phyloP scores from a whole-genome alignment of 2,329 filamentous ascomycete genomes.

The Colletotrichum zoysiae region DNA sequence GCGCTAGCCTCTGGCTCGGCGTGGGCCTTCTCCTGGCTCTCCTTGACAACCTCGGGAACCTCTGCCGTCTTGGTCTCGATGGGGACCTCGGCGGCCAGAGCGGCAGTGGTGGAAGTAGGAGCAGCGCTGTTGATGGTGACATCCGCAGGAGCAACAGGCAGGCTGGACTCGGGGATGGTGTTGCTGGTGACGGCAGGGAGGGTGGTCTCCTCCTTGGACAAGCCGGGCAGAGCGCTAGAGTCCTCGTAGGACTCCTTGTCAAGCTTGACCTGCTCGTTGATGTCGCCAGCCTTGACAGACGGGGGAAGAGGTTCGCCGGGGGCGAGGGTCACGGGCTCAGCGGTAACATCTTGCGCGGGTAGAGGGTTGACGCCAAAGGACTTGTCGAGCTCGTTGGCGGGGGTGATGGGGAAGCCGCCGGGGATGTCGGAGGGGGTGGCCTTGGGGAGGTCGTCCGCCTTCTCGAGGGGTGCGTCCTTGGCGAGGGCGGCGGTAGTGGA shows the following conservation, averaged over 20 bases:
- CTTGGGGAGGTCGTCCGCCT: conserved; percentile 38
- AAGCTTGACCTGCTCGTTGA: conserved; percentile 78
- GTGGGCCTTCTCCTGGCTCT: conserved; percentile 77
- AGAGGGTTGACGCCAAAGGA: conserved; percentile 71
- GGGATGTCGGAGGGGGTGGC: conserved; percentile 55
- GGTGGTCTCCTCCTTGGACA: conserved; percentile 52
- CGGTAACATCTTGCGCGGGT: conserved; percentile 70
- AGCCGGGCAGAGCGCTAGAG: conserved; percentile 72
- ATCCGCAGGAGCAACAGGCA: conserved; percentile 69
- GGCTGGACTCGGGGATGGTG: conserved; percentile 85
- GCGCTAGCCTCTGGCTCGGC: conserved; percentile 77
- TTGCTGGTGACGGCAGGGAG: conserved; percentile 70
- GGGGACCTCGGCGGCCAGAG: conserved; percentile 76
- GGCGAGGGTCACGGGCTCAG: conserved; percentile 84
- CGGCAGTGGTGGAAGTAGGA: conserved; percentile 74
- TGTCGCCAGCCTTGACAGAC: conserved; percentile 74
- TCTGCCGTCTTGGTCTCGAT: conserved; percentile 66
- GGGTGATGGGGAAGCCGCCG: conserved; percentile 74
- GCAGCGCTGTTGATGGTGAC: conserved; percentile 65
- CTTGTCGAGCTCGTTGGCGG: conserved; percentile 60
- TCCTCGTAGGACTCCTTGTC: conserved; percentile 91
- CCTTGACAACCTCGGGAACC: conserved; percentile 74
- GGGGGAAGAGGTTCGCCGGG: conserved; percentile 87
- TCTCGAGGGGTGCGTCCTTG: conserved; percentile 57
- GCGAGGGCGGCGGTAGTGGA: conserved; percentile 80